Conservation (phyloP, 2,329 filamentous ascomycete genomes). For the Nannizziopsis arthrosporioides region DNA sequence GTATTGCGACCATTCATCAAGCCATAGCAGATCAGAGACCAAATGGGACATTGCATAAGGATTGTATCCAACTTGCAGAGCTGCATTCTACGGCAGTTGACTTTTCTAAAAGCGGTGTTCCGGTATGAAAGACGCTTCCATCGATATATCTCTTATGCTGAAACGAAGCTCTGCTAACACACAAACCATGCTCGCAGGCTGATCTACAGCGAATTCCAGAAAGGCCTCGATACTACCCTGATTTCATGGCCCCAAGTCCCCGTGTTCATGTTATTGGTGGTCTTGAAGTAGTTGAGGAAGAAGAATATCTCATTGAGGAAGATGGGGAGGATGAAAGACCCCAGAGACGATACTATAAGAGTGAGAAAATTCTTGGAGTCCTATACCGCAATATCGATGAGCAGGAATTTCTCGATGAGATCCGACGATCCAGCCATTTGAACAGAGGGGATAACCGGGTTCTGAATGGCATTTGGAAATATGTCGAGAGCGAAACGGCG, state of each 20-base stretch:
- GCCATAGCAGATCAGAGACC: constrained; percentile 49
- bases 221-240: constrained; percentile 30
- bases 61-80: constrained; percentile 47
- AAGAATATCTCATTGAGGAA: constrained; percentile 37
- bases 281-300: constrained; percentile 28
- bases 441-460: constrained; percentile 10
- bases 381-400: constrained; percentile 67
- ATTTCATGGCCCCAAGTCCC: constrained; percentile 44
- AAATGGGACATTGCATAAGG: constrained; percentile 40
- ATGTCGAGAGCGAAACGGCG: constrained; percentile 16
- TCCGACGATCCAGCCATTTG: constrained; percentile 30
- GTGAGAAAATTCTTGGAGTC: constrained; percentile 55
- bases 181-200: constrained; percentile 12
- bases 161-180: constrained; percentile 9
- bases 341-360: constrained; percentile 50
- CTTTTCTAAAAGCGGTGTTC: constrained; percentile 62
- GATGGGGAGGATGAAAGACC: constrained; percentile 39
- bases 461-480: constrained; percentile 19
- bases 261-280: constrained; percentile 33
- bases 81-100: constrained; percentile 62
- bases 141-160: not conserved
- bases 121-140: constrained; percentile 24
- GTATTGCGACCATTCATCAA: constrained; percentile 54
- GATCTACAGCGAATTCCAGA: constrained; percentile 14
- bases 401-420: constrained; percentile 48